Evolutionary conservation across 176 grass and related monocot genomes (phyloP), one percentile per base, ranked within the genome.

Genomic region (Neostapfia colusana): DNA sequence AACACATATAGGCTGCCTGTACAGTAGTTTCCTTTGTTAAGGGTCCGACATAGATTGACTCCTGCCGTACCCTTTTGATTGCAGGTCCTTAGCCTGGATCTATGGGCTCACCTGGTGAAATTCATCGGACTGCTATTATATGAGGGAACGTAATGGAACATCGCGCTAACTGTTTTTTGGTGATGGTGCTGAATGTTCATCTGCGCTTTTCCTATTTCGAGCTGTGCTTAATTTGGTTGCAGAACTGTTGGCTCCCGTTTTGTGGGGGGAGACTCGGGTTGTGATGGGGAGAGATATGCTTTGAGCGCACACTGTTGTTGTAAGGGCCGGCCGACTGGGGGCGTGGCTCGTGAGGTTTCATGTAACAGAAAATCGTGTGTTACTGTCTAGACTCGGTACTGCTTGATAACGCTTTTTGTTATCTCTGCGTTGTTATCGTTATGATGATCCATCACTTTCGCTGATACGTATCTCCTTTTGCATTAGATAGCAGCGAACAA

Each of bases 171-270:
- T 25, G n/a, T 58, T 58, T 58, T 58, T 58, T 58, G 55, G 55
- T 58, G 55, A 25, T 58, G 21, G 55, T 26, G 55, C 23, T 58
- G 55, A 18, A 73, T 79, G 68, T 66, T 85, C 59, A 21, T 43
- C 55, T 6, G 42, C 38, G 65, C 25, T 56, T 5, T 5, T 0
- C 25, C 14, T 66, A 65, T 44, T 38, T 0, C 36, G 9, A 13
- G 24, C 16, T 55, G 56, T 40, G 21, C 7, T 64, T n/a, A n/a
- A n/a, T n/a, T 15, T 26, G 35, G 63, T 41, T 11, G 31, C 40
- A 5, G 14, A 21, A 26, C 3, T 6, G 24, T 10, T 27, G 38
- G 48, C 57, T 77, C 56, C 57, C 66, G 13, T 71, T 76, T 81
- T 86, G 27, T 54, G 17, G 26, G 17, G 26, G 54, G 71, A 76